A percentile compares a stretch with the other conserved stretches of the same genome.
Evolutionary conservation across 805 yeast species (phyloP).

Genomic region (Myxozyma monticola): DNA sequence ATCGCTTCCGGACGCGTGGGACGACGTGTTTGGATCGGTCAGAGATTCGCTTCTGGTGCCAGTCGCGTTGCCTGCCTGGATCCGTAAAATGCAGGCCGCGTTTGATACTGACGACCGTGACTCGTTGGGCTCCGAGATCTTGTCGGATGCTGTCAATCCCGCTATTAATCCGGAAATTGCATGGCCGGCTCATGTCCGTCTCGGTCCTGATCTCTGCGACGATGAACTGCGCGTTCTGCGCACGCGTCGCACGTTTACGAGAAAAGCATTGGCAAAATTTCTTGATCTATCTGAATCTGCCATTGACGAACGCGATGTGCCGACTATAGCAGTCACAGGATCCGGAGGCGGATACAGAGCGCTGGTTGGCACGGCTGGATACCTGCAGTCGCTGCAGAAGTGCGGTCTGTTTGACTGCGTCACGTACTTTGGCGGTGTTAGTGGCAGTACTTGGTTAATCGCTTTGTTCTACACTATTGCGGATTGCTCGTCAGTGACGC

Average conservation of each 20-base stretch:
- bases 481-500: slow-evolving; percentile 11
- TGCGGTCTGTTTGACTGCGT: slow-evolving; percentile 32
- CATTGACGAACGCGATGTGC: slow-evolving; percentile 32
- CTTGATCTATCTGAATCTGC: slow-evolving; percentile 19
- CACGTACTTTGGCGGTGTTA: slow-evolving; percentile 32
- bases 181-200: slow-evolving; percentile 29
- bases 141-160: slow-evolving; percentile 19
- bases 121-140: slow-evolving; percentile 26
- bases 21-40: background rate
- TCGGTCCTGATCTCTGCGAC: slow-evolving; percentile 19
- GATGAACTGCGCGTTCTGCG: slow-evolving; percentile 26
- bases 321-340: slow-evolving; percentile 32
- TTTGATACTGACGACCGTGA: slow-evolving; percentile 16
- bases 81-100: slow-evolving; percentile 18
- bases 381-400: slow-evolving; percentile 23
- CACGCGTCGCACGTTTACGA: slow-evolving; percentile 15
- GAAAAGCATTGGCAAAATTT: slow-evolving; percentile 27
- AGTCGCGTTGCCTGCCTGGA: slow-evolving; percentile 7
- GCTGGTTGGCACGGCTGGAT: slow-evolving; percentile 32
- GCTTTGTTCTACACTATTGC: slow-evolving; percentile 30
- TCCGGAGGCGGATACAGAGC: slow-evolving; percentile 36
- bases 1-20: too few relatives aligned
- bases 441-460: slow-evolving; percentile 34
- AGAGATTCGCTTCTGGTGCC: background rate
- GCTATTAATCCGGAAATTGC: slow-evolving; percentile 30